A percentile compares a stretch with the other conserved stretches of the same genome.
phyloP scores from a whole-genome alignment of 163 green algal species.

The Coccomyxa subellipsoidea region DNA sequence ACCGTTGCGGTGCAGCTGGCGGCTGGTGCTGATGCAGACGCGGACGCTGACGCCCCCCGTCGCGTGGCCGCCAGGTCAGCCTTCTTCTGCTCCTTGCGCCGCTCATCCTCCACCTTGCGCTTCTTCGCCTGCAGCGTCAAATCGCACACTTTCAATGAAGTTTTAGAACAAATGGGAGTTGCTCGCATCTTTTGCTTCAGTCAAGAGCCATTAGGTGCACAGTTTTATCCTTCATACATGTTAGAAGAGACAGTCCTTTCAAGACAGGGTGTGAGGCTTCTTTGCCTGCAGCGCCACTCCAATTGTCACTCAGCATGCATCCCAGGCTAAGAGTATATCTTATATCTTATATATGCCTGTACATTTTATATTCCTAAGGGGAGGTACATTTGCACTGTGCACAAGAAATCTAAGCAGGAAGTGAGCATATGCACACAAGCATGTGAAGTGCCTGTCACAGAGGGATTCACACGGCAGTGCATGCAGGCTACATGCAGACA shows the following conservation, averaged over 20 bases:
- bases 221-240: neutral
- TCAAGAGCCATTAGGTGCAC: neutral
- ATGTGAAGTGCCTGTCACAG: too few species aligned
- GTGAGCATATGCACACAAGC: too few species aligned
- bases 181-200: neutral
- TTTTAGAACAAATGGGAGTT: neutral
- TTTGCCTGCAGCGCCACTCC: too few species aligned
- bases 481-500: too few species aligned
- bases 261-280: neutral
- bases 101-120: constrained; percentile 15
- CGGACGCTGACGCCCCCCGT: neutral
- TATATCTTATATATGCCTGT: too few species aligned
- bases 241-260: neutral
- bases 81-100: constrained; percentile 20
- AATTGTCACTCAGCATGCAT: too few species aligned
- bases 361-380: too few species aligned
- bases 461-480: too few species aligned
- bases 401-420: too few species aligned
- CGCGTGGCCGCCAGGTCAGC: constrained; percentile 9
- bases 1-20: neutral
- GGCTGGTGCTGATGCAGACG: neutral
- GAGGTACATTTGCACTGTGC: too few species aligned
- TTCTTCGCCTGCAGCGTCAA: constrained; percentile 14
- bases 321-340: too few species aligned
- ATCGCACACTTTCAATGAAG: neutral